Percentiles rank a stretch among this genome's conserved stretches.
phyloP scores from a whole-genome alignment of 1,139 yeast genomes.

The Suhomyces taliae region DNA sequence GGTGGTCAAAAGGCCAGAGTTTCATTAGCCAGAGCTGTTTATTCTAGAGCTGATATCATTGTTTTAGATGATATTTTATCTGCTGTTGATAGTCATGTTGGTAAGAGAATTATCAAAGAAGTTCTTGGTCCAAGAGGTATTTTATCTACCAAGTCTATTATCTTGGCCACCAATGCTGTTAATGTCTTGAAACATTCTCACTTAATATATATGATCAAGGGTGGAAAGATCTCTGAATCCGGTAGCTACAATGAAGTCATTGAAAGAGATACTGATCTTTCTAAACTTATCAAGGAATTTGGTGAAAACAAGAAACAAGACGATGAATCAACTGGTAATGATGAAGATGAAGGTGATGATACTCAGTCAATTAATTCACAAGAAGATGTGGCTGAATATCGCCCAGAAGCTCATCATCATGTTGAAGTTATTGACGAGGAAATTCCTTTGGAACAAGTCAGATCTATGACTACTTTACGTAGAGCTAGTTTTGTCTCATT shows the following conservation, averaged over 20 bases:
- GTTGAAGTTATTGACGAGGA: constrained; percentile 1
- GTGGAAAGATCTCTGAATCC: constrained; percentile 19
- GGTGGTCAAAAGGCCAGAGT: constrained; percentile 51
- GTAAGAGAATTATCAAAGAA: constrained; percentile 21
- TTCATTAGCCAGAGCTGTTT: constrained; percentile 44
- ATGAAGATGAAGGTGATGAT: constrained; percentile 18
- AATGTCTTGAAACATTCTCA: constrained; percentile 20
- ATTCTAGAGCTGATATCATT: constrained; percentile 40
- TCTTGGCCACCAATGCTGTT: constrained; percentile 26
- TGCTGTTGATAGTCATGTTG: constrained; percentile 43
- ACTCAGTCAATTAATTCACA: constrained; percentile 30
- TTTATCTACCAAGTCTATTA: constrained; percentile 22
- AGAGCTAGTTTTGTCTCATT: constrained; percentile 24
- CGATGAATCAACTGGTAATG: background rate
- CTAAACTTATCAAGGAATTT: constrained; percentile 27
- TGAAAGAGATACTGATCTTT: constrained; percentile 21
- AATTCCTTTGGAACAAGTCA: constrained; percentile 1
- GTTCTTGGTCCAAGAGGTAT: constrained; percentile 19
- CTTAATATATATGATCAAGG: constrained; percentile 18
- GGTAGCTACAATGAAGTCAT: constrained; percentile 21
- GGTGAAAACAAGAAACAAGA: constrained; percentile 21
- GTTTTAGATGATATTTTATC: constrained; percentile 39
- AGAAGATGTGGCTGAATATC: constrained; percentile 3
- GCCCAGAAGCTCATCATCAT: constrained; percentile 1
- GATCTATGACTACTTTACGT: constrained; percentile 5